phyloP scores from a whole-genome alignment of 495 filamentous ascomycete species.

The Opeltia flavorubescens region DNA sequence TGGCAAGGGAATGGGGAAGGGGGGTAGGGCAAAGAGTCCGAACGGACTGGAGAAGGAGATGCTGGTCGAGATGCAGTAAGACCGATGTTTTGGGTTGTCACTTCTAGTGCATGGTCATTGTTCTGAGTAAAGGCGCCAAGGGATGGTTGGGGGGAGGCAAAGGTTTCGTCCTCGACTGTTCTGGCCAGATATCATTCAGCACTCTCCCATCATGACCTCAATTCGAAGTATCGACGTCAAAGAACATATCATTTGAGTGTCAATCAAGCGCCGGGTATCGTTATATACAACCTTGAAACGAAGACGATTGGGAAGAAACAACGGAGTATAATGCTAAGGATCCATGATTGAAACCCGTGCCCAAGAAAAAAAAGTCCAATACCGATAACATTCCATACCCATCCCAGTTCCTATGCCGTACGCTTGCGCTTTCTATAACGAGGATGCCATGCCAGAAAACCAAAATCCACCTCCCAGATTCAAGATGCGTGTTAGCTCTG shows the following conservation, averaged over 20 bases:
- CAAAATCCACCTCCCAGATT: too few species aligned
- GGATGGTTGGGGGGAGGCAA: background rate
- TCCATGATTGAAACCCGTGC: too few species aligned
- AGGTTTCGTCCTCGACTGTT: background rate
- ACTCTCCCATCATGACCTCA: background rate
- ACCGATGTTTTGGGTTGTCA: background rate
- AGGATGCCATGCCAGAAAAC: too few species aligned
- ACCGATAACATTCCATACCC: too few species aligned
- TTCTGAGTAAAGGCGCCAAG: background rate
- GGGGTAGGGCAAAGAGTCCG: conserved; percentile 10
- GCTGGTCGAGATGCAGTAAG: conserved; percentile 37
- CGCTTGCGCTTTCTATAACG: too few species aligned
- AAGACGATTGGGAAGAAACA: too few species aligned
- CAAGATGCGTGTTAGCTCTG: too few species aligned
- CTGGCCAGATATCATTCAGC: background rate
- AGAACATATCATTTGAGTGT: background rate
- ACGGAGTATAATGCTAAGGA: too few species aligned
- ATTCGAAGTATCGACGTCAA: background rate
- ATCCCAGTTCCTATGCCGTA: too few species aligned
- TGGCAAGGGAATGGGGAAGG: conserved; percentile 16
- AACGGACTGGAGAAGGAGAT: conserved; percentile 19
- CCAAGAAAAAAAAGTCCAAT: too few species aligned
- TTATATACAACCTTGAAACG: background rate
- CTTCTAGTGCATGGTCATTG: background rate
- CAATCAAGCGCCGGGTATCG: background rate